A percentile compares a stretch with the other conserved stretches of the same genome.
Evolutionary conservation across 2,329 filamentous ascomycete species (phyloP).

Genomic region (Knoxdaviesia proteae): DNA sequence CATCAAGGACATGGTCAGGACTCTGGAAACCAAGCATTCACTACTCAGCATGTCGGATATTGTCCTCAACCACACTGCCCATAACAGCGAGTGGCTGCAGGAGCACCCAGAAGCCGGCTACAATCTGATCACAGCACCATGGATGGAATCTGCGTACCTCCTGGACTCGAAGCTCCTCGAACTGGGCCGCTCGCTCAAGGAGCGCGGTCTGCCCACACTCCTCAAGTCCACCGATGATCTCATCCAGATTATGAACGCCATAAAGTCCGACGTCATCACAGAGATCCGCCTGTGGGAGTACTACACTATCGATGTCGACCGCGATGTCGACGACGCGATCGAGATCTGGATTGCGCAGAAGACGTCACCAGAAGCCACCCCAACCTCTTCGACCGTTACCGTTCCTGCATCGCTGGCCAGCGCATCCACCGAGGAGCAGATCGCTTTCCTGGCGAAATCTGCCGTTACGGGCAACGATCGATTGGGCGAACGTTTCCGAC

Average conservation of each 20-base stretch:
- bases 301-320: slow-evolving; percentile 65
- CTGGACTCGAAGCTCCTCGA: slow-evolving; percentile 46
- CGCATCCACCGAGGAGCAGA: slow-evolving; percentile 18
- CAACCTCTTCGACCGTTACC: too few species aligned
- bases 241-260: slow-evolving; percentile 58
- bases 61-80: slow-evolving; percentile 91
- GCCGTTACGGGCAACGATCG: slow-evolving; percentile 51
- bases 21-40: slow-evolving; percentile 67
- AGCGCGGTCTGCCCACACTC: slow-evolving; percentile 54
- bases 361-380: slow-evolving; percentile 2
- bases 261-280: slow-evolving; percentile 63
- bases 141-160: slow-evolving; percentile 42
- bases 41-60: slow-evolving; percentile 84
- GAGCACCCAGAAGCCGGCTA: slow-evolving; percentile 92
- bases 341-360: slow-evolving; percentile 49
- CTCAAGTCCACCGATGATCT: slow-evolving; percentile 54
- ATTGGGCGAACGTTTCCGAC: slow-evolving; percentile 61
- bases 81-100: slow-evolving; percentile 87
- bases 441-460: slow-evolving; percentile 43
- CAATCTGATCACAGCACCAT: slow-evolving; percentile 76
- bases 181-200: slow-evolving; percentile 52
- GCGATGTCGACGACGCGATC: slow-evolving; percentile 45
- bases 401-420: slow-evolving; percentile 5
- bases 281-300: slow-evolving; percentile 79
- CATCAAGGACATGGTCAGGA: slow-evolving; percentile 53